Evolutionary conservation across 2,329 filamentous ascomycete genomes (phyloP).

Genomic region (Ceratocystis eucalypticola): DNA sequence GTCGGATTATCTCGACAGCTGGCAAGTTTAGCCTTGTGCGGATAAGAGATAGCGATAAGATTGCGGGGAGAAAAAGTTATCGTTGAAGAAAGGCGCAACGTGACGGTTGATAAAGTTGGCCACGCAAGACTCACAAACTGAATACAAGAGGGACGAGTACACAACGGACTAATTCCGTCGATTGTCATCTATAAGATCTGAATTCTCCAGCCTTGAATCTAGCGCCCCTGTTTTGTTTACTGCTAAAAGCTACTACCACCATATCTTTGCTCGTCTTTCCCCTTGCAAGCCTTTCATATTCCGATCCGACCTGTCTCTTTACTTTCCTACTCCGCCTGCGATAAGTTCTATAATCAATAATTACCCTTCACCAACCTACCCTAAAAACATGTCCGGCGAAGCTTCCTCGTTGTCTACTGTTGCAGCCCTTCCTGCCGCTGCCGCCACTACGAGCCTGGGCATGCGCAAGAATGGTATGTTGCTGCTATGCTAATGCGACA

Average conservation of each 20-base stretch:
- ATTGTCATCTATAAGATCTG: no score
- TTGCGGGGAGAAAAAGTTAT: slow-evolving; percentile 7
- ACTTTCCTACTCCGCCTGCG: no score
- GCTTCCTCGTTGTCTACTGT: background rate
- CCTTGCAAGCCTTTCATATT: no score
- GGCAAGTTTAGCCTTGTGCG: background rate
- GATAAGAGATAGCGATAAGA: slow-evolving; percentile 11
- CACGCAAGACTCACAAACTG: background rate
- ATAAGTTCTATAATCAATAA: no score
- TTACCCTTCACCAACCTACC: background rate
- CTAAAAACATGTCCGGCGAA: background rate
- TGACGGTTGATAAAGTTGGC: background rate
- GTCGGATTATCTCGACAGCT: background rate
- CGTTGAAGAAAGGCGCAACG: background rate
- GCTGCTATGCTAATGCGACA: background rate
- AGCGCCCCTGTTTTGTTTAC: no score
- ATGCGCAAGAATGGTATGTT: slow-evolving; percentile 71
- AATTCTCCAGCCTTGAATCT: no score
- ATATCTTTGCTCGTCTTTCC: no score
- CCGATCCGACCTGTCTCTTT: no score
- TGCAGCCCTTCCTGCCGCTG: slow-evolving; percentile 20
- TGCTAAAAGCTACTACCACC: no score
- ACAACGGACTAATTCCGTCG: no score
- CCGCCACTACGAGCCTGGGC: slow-evolving; percentile 37
- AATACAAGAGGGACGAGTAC: background rate